Conservation (phyloP, 2,329 filamentous ascomycete genomes). For the Fusarium chuoi region DNA sequence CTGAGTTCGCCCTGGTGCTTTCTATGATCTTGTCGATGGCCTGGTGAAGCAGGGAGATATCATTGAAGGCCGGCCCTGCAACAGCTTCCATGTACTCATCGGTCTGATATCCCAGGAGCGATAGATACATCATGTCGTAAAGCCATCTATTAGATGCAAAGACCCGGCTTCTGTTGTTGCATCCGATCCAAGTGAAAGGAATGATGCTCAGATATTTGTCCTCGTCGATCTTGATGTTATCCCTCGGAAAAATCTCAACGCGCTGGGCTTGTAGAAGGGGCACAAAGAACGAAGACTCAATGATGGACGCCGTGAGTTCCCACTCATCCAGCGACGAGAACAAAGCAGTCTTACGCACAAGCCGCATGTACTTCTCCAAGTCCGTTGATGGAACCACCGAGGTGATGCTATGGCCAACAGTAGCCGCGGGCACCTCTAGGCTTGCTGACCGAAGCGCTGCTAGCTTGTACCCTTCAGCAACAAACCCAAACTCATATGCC, state of each 20-base stretch:
- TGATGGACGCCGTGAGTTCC: neutral
- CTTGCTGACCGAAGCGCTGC: neutral
- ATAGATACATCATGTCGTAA: slow-evolving; percentile 1
- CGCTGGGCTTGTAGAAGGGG: neutral
- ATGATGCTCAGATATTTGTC: neutral
- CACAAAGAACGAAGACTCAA: neutral
- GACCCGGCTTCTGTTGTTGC: neutral
- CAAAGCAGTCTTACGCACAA: neutral
- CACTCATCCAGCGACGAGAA: neutral
- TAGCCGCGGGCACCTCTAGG: accelerated
- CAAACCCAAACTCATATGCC: neutral
- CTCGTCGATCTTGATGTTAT: neutral
- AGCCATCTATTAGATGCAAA: neutral
- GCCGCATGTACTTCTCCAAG: neutral
- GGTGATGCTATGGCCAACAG: neutral
- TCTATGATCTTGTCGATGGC: neutral
- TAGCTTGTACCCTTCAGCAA: neutral
- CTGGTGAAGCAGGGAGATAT: neutral
- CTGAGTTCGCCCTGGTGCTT: accelerated
- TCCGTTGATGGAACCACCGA: no score
- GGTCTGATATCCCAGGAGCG: neutral
- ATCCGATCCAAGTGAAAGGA: neutral
- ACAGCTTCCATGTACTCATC: slow-evolving; percentile 2
- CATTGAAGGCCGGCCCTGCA: neutral
- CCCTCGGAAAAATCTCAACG: neutral